Evolutionary conservation across 306 rosid genomes (phyloP).

Genomic region (Corylus avellana): DNA sequence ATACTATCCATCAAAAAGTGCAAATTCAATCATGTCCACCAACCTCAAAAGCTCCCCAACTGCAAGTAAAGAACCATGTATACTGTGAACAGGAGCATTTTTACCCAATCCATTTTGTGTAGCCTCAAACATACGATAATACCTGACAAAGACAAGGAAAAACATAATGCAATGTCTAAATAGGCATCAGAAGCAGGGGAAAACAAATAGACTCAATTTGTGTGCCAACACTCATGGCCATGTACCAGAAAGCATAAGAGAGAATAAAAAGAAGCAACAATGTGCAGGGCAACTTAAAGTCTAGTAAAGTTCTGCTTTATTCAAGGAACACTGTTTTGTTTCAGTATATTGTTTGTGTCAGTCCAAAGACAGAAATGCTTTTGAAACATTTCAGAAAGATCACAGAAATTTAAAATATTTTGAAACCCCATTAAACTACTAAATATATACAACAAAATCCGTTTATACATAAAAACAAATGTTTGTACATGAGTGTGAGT

Average conservation of each 20-base stretch:
- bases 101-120: slow-evolving; percentile 92
- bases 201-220: too few relatives aligned
- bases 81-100: slow-evolving; percentile 96
- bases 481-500: too few relatives aligned
- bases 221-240: background rate
- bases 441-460: background rate
- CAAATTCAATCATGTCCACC: slow-evolving; percentile 25
- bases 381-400: background rate
- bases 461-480: background rate
- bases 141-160: slow-evolving; percentile 53
- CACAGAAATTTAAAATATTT: background rate
- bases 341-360: background rate
- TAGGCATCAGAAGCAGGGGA: background rate
- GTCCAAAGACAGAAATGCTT: background rate
- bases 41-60: slow-evolving; percentile 99
- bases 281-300: background rate
- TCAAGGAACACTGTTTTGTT: background rate
- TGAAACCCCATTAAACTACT: background rate
- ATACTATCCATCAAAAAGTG: slow-evolving; percentile 12
- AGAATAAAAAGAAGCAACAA: background rate
- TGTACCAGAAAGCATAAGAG: background rate
- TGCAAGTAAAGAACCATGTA: slow-evolving; percentile 98
- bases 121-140: slow-evolving; percentile 97
- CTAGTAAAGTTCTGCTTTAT: background rate
- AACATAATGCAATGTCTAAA: slow-evolving; percentile 15